These are phyloP conservation scores for Zymoseptoria brevis DNA, from an alignment of 2,329 filamentous ascomycete genomes.

Conservation along the genomic window DNA sequence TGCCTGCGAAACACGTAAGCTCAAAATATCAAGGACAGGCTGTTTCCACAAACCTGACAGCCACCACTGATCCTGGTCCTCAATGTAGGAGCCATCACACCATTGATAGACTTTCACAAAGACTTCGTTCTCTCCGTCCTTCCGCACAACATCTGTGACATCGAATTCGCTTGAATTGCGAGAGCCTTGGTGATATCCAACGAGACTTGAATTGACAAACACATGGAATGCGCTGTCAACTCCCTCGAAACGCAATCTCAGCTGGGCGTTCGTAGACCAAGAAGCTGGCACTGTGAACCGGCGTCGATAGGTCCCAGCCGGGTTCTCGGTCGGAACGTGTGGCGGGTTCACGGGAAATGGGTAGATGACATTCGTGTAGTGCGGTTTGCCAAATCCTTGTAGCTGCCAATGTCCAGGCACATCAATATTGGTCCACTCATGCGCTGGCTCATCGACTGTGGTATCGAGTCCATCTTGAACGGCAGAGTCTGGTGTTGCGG, in stretches of 20 bases:
- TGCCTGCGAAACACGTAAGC: conserved; percentile 31
- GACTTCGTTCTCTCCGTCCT: conserved; percentile 45
- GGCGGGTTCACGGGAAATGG: conserved; percentile 60
- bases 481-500: not conserved
- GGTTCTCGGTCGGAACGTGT: conserved; percentile 53
- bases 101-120: conserved; percentile 59
- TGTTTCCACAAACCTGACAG: conserved; percentile 51
- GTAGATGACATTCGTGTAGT: conserved; percentile 60
- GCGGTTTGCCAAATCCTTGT: conserved; percentile 59
- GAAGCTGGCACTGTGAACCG: conserved; percentile 45
- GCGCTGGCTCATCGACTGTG: not conserved
- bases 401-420: conserved; percentile 64
- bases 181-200: conserved; percentile 62
- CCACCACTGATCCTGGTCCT: conserved; percentile 53
- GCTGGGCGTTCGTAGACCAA: conserved; percentile 42
- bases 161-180: conserved; percentile 63
- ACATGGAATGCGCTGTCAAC: conserved; percentile 64
- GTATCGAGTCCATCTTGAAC: not conserved
- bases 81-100: conserved; percentile 60
- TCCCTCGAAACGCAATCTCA: conserved; percentile 59
- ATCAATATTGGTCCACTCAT: conserved; percentile 44
- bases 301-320: conserved; percentile 53
- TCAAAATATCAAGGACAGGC: not conserved
- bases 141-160: conserved; percentile 44
- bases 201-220: conserved; percentile 54